Conservation (phyloP, 2,329 filamentous ascomycete genomes). For the Aspergillus quadrilineatus region DNA sequence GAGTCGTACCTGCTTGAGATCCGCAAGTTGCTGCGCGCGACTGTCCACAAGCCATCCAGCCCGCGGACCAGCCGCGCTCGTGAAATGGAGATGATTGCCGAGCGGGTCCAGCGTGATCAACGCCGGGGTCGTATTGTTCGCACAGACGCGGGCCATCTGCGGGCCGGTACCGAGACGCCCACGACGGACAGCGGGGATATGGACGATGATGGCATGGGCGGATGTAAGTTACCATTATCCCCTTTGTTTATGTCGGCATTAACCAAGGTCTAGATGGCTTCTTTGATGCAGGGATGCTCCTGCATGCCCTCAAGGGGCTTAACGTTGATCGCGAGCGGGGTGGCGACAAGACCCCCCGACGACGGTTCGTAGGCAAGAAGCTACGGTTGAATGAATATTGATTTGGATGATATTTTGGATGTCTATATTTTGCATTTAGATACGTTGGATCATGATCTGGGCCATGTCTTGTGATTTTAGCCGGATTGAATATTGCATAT, state of each 20-base stretch:
- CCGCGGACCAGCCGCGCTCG: slow-evolving; percentile 58
- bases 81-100: slow-evolving; percentile 55
- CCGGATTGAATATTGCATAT: background rate
- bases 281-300: slow-evolving; percentile 93
- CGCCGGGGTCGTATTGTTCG: slow-evolving; percentile 71
- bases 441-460: slow-evolving; percentile 1
- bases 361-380: slow-evolving; percentile 49
- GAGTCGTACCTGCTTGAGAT: slow-evolving; percentile 92
- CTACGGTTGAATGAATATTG: slow-evolving; percentile 49
- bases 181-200: slow-evolving; percentile 68
- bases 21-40: slow-evolving; percentile 74
- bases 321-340: slow-evolving; percentile 35
- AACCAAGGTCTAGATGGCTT: slow-evolving; percentile 63
- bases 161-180: slow-evolving; percentile 58
- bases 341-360: slow-evolving; percentile 37
- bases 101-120: slow-evolving; percentile 49
- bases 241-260: too few species aligned
- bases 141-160: slow-evolving; percentile 44
- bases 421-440: background rate
- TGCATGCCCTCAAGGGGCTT: slow-evolving; percentile 75
- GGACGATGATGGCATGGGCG: slow-evolving; percentile 85
- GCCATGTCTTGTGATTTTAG: slow-evolving; percentile 1
- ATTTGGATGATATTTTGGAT: slow-evolving; percentile 2
- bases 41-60: slow-evolving; percentile 56
- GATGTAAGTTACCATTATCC: slow-evolving; percentile 47